phyloP scores from a whole-genome alignment of 768 basidiomycete genomes.

The Kwoniella dejecticola region DNA sequence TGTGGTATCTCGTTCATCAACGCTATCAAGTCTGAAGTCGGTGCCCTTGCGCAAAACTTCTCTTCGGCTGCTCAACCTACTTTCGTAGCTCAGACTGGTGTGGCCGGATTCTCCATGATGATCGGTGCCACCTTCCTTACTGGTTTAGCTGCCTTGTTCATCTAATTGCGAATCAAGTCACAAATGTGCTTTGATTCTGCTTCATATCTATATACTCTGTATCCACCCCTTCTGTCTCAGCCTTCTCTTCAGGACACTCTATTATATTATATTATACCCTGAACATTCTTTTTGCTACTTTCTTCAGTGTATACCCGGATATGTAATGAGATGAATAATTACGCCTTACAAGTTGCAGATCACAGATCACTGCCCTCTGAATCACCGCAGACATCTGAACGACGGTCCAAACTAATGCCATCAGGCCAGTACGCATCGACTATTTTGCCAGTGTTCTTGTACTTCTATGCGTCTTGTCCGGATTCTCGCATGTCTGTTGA shows the following conservation, averaged over 20 bases:
- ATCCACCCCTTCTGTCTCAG: background rate
- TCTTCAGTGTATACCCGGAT: background rate
- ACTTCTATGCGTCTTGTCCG: too few species aligned
- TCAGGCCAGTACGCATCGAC: too few species aligned
- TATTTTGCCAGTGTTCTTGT: too few species aligned
- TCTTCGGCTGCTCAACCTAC: constrained; percentile 28
- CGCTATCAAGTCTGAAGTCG: constrained; percentile 53
- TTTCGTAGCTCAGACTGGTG: constrained; percentile 16
- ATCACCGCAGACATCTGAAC: background rate
- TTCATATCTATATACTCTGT: background rate
- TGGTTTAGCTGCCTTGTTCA: constrained; percentile 28
- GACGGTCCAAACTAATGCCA: too few species aligned
- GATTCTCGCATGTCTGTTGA: too few species aligned
- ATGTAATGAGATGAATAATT: constrained; percentile 8
- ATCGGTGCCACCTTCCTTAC: constrained; percentile 22
- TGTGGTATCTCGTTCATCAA: constrained; percentile 71
- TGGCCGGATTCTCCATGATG: constrained; percentile 10
- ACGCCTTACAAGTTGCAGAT: background rate
- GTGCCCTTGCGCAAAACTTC: constrained; percentile 32
- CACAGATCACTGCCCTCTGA: background rate
- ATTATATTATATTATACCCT: background rate
- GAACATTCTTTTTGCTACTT: background rate
- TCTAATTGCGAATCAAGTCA: constrained; percentile 5
- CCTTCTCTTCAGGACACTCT: background rate
- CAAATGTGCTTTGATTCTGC: background rate